Evolutionary conservation across 2,329 filamentous ascomycete genomes (phyloP).

Genomic region (Sclerotinia trifoliorum): DNA sequence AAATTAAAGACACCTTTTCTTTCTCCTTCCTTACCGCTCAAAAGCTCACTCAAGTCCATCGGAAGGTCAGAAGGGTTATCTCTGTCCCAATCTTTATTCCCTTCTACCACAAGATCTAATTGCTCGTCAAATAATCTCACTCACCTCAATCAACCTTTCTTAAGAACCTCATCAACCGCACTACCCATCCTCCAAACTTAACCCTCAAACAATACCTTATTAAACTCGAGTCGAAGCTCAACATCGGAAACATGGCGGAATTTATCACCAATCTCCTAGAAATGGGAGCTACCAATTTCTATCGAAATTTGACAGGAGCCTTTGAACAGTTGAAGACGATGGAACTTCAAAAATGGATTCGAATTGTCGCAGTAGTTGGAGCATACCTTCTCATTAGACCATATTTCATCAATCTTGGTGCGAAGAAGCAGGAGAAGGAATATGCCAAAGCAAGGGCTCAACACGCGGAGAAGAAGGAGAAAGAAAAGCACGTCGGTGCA

Average conservation of each 20-base stretch:
- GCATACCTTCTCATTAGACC: slow-evolving; percentile 73
- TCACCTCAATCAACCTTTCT: not conserved
- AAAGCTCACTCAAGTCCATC: not conserved
- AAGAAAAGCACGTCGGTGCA: slow-evolving; percentile 49
- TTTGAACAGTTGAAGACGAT: slow-evolving; percentile 44
- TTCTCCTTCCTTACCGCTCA: not conserved
- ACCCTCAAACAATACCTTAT: not conserved
- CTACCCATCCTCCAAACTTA: not conserved
- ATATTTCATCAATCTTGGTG: slow-evolving; percentile 67
- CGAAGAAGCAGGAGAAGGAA: slow-evolving; percentile 61
- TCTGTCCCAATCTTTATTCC: not conserved
- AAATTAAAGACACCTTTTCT: slow-evolving; percentile 1
- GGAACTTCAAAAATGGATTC: slow-evolving; percentile 58
- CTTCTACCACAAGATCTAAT: not conserved
- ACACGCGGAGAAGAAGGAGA: slow-evolving; percentile 36
- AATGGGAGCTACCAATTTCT: slow-evolving; percentile 30
- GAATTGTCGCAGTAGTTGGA: slow-evolving; percentile 68
- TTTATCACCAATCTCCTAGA: slow-evolving; percentile 22
- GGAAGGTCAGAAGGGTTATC: not conserved
- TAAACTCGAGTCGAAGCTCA: not conserved
- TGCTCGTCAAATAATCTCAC: not conserved
- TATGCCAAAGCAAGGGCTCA: slow-evolving; percentile 52
- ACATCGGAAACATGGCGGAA: slow-evolving; percentile 1
- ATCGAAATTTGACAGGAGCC: slow-evolving; percentile 37
- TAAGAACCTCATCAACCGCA: not conserved